Evolutionary conservation across 352 stramenopile genomes (phyloP).

Genomic region (Globisporangium barbulae): DNA sequence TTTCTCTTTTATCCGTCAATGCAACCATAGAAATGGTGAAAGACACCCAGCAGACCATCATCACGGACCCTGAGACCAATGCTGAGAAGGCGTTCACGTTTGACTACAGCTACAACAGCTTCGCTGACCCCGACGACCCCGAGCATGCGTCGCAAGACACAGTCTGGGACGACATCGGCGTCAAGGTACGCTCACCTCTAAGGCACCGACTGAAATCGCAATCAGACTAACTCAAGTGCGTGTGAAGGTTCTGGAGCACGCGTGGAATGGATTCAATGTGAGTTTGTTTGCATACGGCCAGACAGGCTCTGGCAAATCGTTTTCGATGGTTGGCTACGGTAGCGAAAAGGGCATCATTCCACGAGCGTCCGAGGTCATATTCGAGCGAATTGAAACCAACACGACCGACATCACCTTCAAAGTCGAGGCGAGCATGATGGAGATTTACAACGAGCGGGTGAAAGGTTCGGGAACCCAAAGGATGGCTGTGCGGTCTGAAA

Average conservation of each 20-base stretch:
- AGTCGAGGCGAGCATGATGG: constrained; percentile 88
- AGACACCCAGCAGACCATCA: constrained; percentile 79
- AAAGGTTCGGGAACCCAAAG: constrained; percentile 42
- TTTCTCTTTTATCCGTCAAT: background rate
- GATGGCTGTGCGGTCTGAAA: background rate
- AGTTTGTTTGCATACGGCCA: constrained; percentile 87
- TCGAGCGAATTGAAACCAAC: constrained; percentile 66
- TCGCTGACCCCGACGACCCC: constrained; percentile 45
- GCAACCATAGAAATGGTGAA: constrained; percentile 59
- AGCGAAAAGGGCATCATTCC: constrained; percentile 83
- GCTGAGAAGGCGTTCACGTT: constrained; percentile 83
- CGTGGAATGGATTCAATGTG: constrained; percentile 90
- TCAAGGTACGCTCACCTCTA: constrained; percentile 36
- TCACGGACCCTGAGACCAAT: constrained; percentile 77
- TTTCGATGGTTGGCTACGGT: constrained; percentile 87
- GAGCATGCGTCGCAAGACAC: constrained; percentile 75
- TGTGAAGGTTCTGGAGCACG: constrained; percentile 75
- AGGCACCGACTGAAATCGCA: background rate
- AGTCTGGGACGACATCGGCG: constrained; percentile 84
- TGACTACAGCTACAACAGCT: constrained; percentile 90
- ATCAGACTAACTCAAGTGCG: background rate
- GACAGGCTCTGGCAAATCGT: constrained; percentile 84
- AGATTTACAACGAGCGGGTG: constrained; percentile 89
- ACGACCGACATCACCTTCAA: constrained; percentile 59
- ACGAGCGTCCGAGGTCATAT: constrained; percentile 79